Conservation (phyloP, 345 rosid genomes). For the Barbarea vulgaris region DNA sequence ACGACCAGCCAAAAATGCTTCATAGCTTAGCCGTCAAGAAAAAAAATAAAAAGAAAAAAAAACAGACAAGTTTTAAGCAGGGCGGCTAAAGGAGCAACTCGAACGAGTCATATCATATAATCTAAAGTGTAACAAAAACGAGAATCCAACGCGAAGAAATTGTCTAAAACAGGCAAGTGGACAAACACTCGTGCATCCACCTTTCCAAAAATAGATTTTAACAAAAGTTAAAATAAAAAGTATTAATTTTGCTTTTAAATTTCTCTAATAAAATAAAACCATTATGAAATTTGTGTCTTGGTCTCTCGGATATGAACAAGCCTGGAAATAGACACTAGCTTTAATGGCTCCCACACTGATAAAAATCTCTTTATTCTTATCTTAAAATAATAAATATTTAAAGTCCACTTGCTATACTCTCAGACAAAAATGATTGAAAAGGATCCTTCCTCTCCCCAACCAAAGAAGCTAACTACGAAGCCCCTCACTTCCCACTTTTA, state of each 20-base stretch:
- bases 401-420: slow-evolving; percentile 25
- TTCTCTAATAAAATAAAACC: not conserved
- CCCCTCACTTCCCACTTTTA: slow-evolving; percentile 25
- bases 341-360: not conserved
- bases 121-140: not conserved
- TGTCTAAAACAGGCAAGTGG: not conserved
- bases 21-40: no score
- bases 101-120: not conserved
- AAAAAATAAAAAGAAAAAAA: no score
- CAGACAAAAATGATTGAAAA: not conserved
- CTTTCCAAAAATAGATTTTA: not conserved
- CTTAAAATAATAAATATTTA: not conserved
- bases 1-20: not conserved
- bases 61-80: no score
- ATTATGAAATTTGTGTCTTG: not conserved
- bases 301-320: not conserved
- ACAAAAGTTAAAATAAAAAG: no score
- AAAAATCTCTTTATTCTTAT: not conserved
- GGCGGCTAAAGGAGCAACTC: not conserved
- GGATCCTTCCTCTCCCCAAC: slow-evolving; percentile 35
- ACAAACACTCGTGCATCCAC: not conserved
- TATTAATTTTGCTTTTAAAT: not conserved
- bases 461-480: slow-evolving; percentile 22
- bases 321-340: slow-evolving; percentile 4
- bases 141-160: not conserved